Percentiles rank a stretch among this genome's conserved stretches.
These are phyloP conservation scores for Tricholoma furcatifolium DNA, from an alignment of 768 basidiomycete genomes.

Conservation along the genomic window DNA sequence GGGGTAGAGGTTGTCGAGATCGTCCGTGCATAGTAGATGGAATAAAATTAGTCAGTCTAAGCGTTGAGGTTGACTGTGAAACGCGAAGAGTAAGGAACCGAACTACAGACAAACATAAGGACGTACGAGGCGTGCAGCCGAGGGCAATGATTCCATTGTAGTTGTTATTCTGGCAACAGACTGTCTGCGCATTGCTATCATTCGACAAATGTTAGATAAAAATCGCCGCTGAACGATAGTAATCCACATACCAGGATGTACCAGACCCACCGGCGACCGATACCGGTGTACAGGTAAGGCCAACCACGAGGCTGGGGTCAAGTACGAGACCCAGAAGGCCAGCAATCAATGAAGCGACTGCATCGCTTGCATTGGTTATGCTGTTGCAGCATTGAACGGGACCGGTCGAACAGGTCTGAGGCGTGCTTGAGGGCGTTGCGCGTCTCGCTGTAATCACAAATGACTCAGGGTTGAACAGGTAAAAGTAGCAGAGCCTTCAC, in stretches of 20 bases:
- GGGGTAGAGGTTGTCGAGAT: neutral
- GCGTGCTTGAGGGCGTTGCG: slow-evolving; percentile 31
- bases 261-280: slow-evolving; percentile 28
- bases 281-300: slow-evolving; percentile 36
- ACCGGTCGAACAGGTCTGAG: slow-evolving; percentile 40
- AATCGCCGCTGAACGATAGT: neutral
- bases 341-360: slow-evolving; percentile 17
- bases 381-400: slow-evolving; percentile 43
- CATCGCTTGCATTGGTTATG: slow-evolving; percentile 17
- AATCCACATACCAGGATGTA: slow-evolving; percentile 28
- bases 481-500: slow-evolving; percentile 7
- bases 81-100: neutral
- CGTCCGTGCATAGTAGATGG: neutral
- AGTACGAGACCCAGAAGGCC: slow-evolving; percentile 33
- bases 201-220: neutral
- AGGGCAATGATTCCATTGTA: slow-evolving; percentile 43
- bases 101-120: neutral
- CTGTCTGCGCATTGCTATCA: slow-evolving; percentile 35
- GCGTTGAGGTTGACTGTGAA: slow-evolving; percentile 22
- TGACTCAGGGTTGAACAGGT: neutral
- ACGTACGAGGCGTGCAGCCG: slow-evolving; percentile 44
- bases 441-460: slow-evolving; percentile 33
- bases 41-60: slow-evolving; percentile 7
- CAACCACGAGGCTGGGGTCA: slow-evolving; percentile 24
- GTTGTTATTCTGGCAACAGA: slow-evolving; percentile 46